Evolutionary conservation across 352 stramenopile genomes (phyloP).

Genomic region (Globisporangium alternatum): DNA sequence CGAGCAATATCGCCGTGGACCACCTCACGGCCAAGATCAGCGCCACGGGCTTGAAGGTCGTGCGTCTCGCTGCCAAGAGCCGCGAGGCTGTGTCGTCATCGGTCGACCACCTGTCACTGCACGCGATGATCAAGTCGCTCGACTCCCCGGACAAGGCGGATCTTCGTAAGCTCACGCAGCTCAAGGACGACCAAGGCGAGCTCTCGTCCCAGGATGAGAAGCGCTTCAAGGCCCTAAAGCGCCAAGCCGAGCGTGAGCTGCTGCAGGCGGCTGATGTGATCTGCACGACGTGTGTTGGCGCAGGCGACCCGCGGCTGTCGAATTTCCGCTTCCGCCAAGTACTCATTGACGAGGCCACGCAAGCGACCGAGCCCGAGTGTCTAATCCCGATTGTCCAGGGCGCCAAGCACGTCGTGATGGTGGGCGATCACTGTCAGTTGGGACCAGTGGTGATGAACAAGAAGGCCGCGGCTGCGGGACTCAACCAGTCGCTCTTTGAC

Average conservation of each 20-base stretch:
- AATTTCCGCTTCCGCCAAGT: constrained; percentile 99
- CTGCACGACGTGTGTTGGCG: constrained; percentile 98
- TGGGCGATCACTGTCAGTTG: constrained; percentile 98
- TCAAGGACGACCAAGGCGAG: constrained; percentile 96
- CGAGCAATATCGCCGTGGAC: constrained; percentile 99
- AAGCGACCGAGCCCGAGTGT: constrained; percentile 98
- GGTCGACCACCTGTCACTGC: constrained; percentile 97
- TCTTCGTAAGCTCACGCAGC: constrained; percentile 88
- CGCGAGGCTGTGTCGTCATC: constrained; percentile 92
- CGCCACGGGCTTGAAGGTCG: constrained; percentile 96
- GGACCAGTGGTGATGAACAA: constrained; percentile 99
- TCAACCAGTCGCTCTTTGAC: constrained; percentile 98
- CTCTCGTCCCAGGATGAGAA: constrained; percentile 95
- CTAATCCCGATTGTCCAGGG: constrained; percentile 99
- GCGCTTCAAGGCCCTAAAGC: constrained; percentile 93
- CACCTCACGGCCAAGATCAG: constrained; percentile 97
- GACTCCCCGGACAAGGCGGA: constrained; percentile 90
- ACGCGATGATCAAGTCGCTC: constrained; percentile 95
- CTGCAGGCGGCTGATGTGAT: constrained; percentile 98
- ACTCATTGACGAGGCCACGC: constrained; percentile 99
- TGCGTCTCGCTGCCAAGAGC: constrained; percentile 98
- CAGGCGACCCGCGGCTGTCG: constrained; percentile 95
- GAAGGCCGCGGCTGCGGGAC: constrained; percentile 94
- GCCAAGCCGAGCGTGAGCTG: constrained; percentile 94
- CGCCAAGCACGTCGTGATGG: constrained; percentile 98